Base-by-base conservation (phyloP, 75 land plant genomes). In the Picea glauca region DNA sequence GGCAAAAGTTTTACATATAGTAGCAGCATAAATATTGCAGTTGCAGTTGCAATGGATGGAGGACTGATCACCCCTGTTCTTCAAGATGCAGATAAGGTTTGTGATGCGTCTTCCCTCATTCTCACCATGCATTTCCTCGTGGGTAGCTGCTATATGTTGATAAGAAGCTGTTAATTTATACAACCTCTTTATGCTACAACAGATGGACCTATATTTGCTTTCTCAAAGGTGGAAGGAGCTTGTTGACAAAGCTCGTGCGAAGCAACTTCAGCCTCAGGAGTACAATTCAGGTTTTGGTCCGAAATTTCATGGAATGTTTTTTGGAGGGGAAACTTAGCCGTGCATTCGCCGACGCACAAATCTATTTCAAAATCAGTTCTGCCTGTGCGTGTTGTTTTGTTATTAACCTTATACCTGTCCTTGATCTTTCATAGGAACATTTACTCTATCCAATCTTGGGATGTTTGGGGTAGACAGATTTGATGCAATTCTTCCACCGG, bases 401-500 rank as follows among this genome's bases (percentile, higher is more conserved):
- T 73, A 9, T 26, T 79, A 58, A 74, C 33, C 32, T 80, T 32
- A 72, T 7, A 50, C 26, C 2, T 76, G 63, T 75, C 21, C 17
- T 78, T 62, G 5, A 21, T 61, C 14, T 58, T 30, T 0, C 83
- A 81, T 84, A 97, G 99, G 99, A 35, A 97, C 98, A 54, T 97
- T 97, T 81, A 93, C 95, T 61, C 74, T 97, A 64, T 97, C 99
- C n/a, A 97, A 97, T 85, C 85, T 97, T 81, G 99, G 99, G 26
- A 97, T 97, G 99, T 97, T 97, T 84, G 99, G 99, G 62, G 99
- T 97, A n/a, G 99, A 97, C 79, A 94, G 96, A 70, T 97, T 97
- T 77, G 99, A 97, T 88, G 99, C 99, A 20, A 97, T 97, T 76
- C 93, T 97, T 78, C 99, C 99, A 43, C 99, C 99, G 13, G 98